Evolutionary conservation across 2,329 filamentous ascomycete species (phyloP), one percentile per base, ranked within the genome.

Genomic region (Verticillium alfalfae): DNA sequence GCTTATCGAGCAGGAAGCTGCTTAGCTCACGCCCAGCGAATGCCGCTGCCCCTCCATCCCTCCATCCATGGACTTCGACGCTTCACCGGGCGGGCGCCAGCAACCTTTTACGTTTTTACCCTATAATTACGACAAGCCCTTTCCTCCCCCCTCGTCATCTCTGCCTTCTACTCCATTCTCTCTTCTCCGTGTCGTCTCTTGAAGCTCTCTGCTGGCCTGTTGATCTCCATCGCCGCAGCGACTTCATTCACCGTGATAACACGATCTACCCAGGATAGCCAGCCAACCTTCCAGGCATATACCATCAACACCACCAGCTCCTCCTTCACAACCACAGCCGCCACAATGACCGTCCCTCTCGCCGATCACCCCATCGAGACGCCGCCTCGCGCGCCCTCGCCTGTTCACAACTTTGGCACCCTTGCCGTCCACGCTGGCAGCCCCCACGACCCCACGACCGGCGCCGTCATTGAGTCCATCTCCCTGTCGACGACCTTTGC

Each of bases 401-500:
- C 92, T 66, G 83, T 88, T 62, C 88, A 92, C 75, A 83, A 86
- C 66, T 98, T 99, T 78, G 95, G 92, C 64, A 99, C 95, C 57
- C 85, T 96, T 65, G 95, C 95, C 62, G 95, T 99, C 22, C 95
- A 99, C 78, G 93, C 94, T 66, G 95, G 95, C 64, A 86, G 92
- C 54, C 92, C 92, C 70, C 91, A 96, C 75, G 95, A 99, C 78
- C 91, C 94, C 57, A 81, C 86, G 49, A 99, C 94, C 31, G 95
- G 95, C 66, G 95, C 95, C 68, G 95, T 99, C 70, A 99, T 99
- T 74, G 92, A 95, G 78, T 80, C 95, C 69, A 97, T 99, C 75
- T 97, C 94, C 10, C 87, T 99, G 31, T 97, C 93, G 31, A 98
- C 95, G 16, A 99, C 95, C 6, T 99, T 94, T 73, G 92, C 91